Percentiles rank a stretch among this genome's conserved stretches.
Evolutionary conservation across 257 asterid species (phyloP).

Genomic region (Coffea canephora): DNA sequence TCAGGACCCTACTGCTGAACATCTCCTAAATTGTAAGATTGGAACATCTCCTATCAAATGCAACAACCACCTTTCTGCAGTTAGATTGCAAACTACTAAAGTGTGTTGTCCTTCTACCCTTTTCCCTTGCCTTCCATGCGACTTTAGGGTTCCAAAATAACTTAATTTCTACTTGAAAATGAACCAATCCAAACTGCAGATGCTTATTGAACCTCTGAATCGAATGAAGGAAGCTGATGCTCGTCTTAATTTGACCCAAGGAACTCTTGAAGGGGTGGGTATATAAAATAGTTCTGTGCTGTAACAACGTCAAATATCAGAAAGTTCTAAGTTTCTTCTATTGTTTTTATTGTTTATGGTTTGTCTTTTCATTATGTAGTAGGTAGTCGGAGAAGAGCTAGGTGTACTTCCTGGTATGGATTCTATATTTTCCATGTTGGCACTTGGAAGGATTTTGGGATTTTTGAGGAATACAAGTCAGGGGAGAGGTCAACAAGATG

Average conservation of each 20-base stretch:
- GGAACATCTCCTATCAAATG: conserved; percentile 63
- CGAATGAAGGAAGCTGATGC: conserved; percentile 87
- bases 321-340: background rate
- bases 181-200: conserved; percentile 45
- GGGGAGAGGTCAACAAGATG: conserved; percentile 33
- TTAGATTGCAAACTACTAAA: conserved; percentile 87
- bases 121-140: conserved; percentile 16
- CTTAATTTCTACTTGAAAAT: conserved; percentile 23
- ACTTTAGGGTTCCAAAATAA: conserved; percentile 11
- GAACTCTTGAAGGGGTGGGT: conserved; percentile 98
- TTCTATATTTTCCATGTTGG: conserved; percentile 76
- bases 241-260: conserved; percentile 86
- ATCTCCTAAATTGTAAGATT: conserved; percentile 74
- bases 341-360: background rate
- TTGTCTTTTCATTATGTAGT: conserved; percentile 31
- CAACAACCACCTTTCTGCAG: conserved; percentile 63
- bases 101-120: conserved; percentile 31
- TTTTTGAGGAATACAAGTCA: conserved; percentile 34
- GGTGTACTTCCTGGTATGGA: conserved; percentile 99
- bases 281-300: conserved; percentile 28
- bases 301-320: background rate
- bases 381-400: conserved; percentile 97
- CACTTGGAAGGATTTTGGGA: conserved; percentile 64
- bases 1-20: conserved; percentile 84
- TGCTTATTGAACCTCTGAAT: conserved; percentile 89